phyloP scores from a whole-genome alignment of 805 yeast genomes.

The Diddensiella transvaalensis region DNA sequence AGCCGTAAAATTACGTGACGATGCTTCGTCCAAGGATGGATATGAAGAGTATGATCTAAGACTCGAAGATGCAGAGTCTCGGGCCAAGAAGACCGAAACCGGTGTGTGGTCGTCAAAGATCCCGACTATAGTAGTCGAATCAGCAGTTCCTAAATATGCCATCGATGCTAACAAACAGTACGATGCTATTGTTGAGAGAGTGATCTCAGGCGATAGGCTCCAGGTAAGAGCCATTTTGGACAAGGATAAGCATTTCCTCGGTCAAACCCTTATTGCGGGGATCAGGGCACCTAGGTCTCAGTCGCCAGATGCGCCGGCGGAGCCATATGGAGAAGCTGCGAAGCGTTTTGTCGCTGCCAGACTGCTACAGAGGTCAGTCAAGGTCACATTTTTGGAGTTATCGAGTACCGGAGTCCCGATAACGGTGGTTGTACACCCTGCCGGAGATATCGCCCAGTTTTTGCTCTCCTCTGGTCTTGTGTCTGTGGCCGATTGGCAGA shows the following conservation, averaged over 20 bases:
- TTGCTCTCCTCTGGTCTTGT: constrained; percentile 69
- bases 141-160: constrained; percentile 23
- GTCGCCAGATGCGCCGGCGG: constrained; percentile 38
- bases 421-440: constrained; percentile 61
- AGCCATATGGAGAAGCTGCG: constrained; percentile 65
- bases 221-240: constrained; percentile 52
- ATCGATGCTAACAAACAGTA: constrained; percentile 38
- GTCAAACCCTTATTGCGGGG: constrained; percentile 70
- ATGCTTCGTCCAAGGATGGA: constrained; percentile 38
- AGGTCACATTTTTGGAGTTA: constrained; percentile 56
- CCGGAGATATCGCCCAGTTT: constrained; percentile 70
- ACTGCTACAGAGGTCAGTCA: constrained; percentile 58
- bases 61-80: constrained; percentile 36
- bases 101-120: constrained; percentile 53
- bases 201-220: constrained; percentile 75
- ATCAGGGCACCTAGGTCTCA: constrained; percentile 68
- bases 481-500: constrained; percentile 78
- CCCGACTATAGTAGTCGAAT: constrained; percentile 17
- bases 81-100: constrained; percentile 46
- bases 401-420: constrained; percentile 43
- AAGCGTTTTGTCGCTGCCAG: constrained; percentile 59
- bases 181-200: constrained; percentile 67
- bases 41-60: constrained; percentile 40
- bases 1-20: constrained; percentile 58
- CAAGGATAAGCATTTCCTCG: constrained; percentile 48